Evolutionary conservation across 1,284 basidiomycete species (phyloP).

Genomic region (Agroathelia rolfsii): DNA sequence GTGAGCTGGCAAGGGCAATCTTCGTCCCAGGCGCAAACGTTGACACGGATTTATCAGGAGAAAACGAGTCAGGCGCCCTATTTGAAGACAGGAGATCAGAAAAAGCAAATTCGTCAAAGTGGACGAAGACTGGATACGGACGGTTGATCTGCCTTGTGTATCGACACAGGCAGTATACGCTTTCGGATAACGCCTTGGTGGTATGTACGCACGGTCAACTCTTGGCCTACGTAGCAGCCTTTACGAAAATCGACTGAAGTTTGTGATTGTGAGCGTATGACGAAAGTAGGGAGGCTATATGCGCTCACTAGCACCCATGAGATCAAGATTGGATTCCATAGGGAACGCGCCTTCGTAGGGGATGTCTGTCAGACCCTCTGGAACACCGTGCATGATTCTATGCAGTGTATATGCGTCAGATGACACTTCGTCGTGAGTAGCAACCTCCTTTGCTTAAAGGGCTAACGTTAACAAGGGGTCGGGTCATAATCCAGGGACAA

Average conservation of each 20-base stretch:
- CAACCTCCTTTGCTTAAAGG: constrained; percentile 40
- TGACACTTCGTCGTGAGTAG: constrained; percentile 41
- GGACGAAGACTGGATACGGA: no score
- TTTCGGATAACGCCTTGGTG: constrained; percentile 92
- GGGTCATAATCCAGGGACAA: constrained; percentile 6
- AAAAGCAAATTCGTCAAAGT: no score
- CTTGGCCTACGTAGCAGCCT: constrained; percentile 98
- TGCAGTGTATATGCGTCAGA: constrained; percentile 66
- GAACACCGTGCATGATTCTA: constrained; percentile 76
- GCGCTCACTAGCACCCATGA: constrained; percentile 81
- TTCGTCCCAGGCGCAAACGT: no score
- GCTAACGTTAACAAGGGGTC: constrained; percentile 1
- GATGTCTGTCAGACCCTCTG: constrained; percentile 81
- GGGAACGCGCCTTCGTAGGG: constrained; percentile 74
- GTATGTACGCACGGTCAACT: constrained; percentile 93
- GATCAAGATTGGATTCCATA: constrained; percentile 88
- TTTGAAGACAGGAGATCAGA: no score
- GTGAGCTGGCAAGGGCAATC: no score
- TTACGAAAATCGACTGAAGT: constrained; percentile 98
- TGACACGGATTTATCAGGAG: no score
- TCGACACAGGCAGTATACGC: constrained; percentile 73
- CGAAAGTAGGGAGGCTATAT: constrained; percentile 9
- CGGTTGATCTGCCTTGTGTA: constrained; percentile 27
- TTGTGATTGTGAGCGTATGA: constrained; percentile 9
- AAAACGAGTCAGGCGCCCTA: no score